Conservation (phyloP, 805 yeast genomes). For the Torulaspora maleeae region DNA sequence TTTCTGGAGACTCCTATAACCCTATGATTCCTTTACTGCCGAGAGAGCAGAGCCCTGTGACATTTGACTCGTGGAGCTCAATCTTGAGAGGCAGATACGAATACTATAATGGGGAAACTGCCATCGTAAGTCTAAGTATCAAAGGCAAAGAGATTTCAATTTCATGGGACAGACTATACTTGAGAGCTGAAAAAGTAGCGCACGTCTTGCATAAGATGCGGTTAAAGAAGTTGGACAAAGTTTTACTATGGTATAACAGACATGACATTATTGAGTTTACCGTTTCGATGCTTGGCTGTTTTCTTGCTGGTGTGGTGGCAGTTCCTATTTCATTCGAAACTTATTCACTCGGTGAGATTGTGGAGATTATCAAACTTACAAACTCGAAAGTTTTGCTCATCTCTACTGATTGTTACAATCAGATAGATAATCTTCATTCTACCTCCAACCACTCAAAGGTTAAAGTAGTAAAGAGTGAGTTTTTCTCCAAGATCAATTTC, state of each 20-base stretch:
- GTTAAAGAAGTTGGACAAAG: constrained; percentile 75
- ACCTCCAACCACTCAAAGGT: constrained; percentile 36
- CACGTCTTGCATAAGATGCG: constrained; percentile 47
- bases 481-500: constrained; percentile 31
- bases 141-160: constrained; percentile 80
- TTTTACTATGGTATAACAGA: constrained; percentile 76
- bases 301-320: constrained; percentile 89
- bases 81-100: constrained; percentile 70
- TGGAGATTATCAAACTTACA: constrained; percentile 65
- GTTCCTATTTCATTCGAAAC: constrained; percentile 82
- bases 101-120: constrained; percentile 59
- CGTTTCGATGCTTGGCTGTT: constrained; percentile 84
- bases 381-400: constrained; percentile 73
- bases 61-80: constrained; percentile 60
- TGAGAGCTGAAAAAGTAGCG: constrained; percentile 82
- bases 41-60: constrained; percentile 42
- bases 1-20: constrained; percentile 19
- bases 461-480: constrained; percentile 30
- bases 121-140: constrained; percentile 65
- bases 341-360: constrained; percentile 57
- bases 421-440: constrained; percentile 59
- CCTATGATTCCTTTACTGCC: constrained; percentile 37
- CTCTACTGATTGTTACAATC: constrained; percentile 73
- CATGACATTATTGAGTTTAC: constrained; percentile 81
- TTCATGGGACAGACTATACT: constrained; percentile 84